Evolutionary conservation across 2,329 filamentous ascomycete species (phyloP).

Genomic region (Nannizziopsis barbatae): DNA sequence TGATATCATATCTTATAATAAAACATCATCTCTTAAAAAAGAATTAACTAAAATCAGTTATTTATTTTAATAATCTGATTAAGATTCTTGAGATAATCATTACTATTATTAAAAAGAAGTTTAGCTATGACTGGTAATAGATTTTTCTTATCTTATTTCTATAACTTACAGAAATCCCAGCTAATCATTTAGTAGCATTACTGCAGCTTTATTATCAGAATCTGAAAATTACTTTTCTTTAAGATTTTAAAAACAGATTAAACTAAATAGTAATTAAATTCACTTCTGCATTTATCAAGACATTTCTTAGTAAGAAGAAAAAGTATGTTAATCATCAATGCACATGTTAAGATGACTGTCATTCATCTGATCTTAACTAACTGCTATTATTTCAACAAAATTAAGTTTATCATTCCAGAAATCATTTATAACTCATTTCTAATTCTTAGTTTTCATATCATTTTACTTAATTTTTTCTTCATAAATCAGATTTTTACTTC

Average conservation of each 20-base stretch:
- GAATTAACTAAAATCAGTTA: not conserved
- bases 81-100: constrained; percentile 1
- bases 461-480: constrained; percentile 26
- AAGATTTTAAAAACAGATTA: not conserved
- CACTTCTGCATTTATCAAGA: constrained; percentile 1
- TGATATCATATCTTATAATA: too few species aligned
- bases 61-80: constrained; percentile 1
- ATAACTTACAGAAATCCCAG: too few species aligned
- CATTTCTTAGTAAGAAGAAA: constrained; percentile 2
- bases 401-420: constrained; percentile 17
- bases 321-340: not conserved
- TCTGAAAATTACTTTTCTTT: too few species aligned
- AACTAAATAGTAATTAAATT: constrained; percentile 3
- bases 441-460: constrained; percentile 24
- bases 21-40: not conserved
- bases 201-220: too few species aligned
- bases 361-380: not conserved
- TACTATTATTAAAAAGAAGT: constrained; percentile 5
- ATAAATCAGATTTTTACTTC: constrained; percentile 21
- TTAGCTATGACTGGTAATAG: not conserved
- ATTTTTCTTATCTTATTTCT: too few species aligned
- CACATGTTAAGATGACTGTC: not conserved
- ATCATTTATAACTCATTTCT: constrained; percentile 25
- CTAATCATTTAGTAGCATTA: too few species aligned
- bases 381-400: not conserved